Conservation (phyloP, 1,284 basidiomycete genomes). For the Leccinum cinnamomeum region DNA sequence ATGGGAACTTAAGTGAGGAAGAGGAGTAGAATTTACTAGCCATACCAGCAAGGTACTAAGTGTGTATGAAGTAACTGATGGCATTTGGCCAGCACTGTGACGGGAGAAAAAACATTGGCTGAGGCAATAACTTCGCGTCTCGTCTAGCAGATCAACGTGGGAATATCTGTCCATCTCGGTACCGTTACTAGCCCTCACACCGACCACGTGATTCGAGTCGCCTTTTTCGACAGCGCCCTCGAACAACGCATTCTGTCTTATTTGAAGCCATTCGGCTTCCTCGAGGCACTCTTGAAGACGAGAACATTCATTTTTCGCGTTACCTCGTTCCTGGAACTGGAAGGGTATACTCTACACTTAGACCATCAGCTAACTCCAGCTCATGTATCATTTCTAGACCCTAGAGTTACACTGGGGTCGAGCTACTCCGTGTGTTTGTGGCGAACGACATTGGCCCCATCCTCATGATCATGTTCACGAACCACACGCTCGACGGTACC, state of each 20-base stretch:
- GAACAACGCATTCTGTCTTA: slow-evolving; percentile 43
- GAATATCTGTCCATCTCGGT: slow-evolving; percentile 47
- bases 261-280: too few relatives aligned
- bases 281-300: too few relatives aligned
- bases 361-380: not conserved
- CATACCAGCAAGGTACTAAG: not conserved
- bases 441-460: slow-evolving; percentile 52
- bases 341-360: slow-evolving; percentile 45
- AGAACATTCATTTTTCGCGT: too few relatives aligned
- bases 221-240: slow-evolving; percentile 52
- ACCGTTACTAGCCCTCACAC: slow-evolving; percentile 42
- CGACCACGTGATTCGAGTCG: slow-evolving; percentile 44
- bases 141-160: slow-evolving; percentile 39
- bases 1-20: not conserved
- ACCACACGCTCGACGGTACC: slow-evolving; percentile 65
- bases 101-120: too few relatives aligned
- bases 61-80: too few relatives aligned
- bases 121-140: slow-evolving; percentile 24
- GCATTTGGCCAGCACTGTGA: too few relatives aligned
- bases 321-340: slow-evolving; percentile 2
- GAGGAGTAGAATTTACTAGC: not conserved
- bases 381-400: slow-evolving; percentile 1
- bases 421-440: slow-evolving; percentile 63
- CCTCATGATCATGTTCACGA: slow-evolving; percentile 71
- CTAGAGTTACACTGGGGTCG: slow-evolving; percentile 65